phyloP scores from a whole-genome alignment of 2,329 filamentous ascomycete genomes.

The Fusarium succisae region DNA sequence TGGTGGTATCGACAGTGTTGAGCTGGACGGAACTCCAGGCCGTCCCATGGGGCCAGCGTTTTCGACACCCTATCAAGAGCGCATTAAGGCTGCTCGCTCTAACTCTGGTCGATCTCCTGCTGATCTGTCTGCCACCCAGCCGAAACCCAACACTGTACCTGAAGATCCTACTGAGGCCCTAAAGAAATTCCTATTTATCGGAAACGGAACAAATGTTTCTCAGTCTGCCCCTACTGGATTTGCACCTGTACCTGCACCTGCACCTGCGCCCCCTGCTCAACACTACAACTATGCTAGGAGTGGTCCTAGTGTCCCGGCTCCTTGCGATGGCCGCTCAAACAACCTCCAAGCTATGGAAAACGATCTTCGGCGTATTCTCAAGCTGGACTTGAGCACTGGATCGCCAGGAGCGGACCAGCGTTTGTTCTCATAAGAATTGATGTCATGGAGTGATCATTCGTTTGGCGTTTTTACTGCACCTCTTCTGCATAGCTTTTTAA shows the following conservation, averaged over 20 bases:
- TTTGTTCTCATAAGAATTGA: conserved; percentile 39
- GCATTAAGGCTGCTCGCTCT: conserved; percentile 65
- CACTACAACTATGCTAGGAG: conserved; percentile 13
- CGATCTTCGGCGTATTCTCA: conserved; percentile 62
- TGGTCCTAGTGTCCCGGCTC: background rate
- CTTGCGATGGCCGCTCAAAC: conserved; percentile 22
- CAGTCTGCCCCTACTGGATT: conserved; percentile 29
- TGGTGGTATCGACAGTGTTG: conserved; percentile 50
- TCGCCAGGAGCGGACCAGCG: conserved; percentile 35
- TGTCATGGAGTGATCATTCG: conserved; percentile 21
- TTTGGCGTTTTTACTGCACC: conserved; percentile 30
- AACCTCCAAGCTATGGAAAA: conserved; percentile 62
- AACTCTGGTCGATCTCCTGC: conserved; percentile 38
- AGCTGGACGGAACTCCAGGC: conserved; percentile 70
- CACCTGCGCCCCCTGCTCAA: conserved; percentile 25
- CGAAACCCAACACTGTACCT: conserved; percentile 15
- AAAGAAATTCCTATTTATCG: conserved; percentile 65
- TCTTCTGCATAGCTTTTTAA: conserved; percentile 39
- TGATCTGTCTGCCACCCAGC: conserved; percentile 17
- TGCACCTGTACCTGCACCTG: conserved; percentile 28
- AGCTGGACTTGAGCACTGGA: conserved; percentile 49
- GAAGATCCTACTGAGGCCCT: conserved; percentile 59
- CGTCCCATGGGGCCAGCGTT: conserved; percentile 71
- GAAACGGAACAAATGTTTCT: conserved; percentile 40
- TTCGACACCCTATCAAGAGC: conserved; percentile 71